Conservation (phyloP, 768 basidiomycete species). For the Kwoniella pini region DNA sequence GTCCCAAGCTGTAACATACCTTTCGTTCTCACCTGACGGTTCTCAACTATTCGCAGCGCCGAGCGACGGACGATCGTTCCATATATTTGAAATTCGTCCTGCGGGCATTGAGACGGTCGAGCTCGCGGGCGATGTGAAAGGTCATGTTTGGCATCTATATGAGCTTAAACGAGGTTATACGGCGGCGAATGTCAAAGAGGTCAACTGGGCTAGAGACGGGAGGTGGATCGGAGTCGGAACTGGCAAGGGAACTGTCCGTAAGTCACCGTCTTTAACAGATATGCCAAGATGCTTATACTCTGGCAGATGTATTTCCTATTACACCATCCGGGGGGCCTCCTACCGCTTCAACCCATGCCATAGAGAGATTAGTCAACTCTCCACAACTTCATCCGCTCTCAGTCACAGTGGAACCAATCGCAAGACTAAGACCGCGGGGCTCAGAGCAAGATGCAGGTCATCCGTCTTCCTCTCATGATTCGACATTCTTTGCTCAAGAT, state of each 20-base stretch:
- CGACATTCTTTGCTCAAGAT: neutral
- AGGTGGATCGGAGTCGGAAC: slow-evolving; percentile 73
- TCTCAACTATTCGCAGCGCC: slow-evolving; percentile 38
- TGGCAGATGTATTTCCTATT: slow-evolving; percentile 69
- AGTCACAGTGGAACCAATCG: slow-evolving; percentile 63
- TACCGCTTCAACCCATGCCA: slow-evolving; percentile 58
- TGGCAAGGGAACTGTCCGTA: slow-evolving; percentile 54
- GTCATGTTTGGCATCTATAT: slow-evolving; percentile 62
- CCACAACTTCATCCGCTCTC: slow-evolving; percentile 61
- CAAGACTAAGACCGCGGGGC: slow-evolving; percentile 57
- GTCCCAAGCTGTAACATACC: slow-evolving; percentile 13
- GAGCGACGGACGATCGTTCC: slow-evolving; percentile 35
- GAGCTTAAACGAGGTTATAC: slow-evolving; percentile 71
- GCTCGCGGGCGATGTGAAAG: slow-evolving; percentile 17
- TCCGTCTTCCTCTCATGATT: slow-evolving; percentile 27
- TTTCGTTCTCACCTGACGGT: slow-evolving; percentile 39
- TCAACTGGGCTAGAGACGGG: slow-evolving; percentile 64
- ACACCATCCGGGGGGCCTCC: slow-evolving; percentile 74
- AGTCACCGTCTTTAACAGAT: slow-evolving; percentile 21
- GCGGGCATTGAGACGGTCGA: slow-evolving; percentile 6
- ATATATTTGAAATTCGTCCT: slow-evolving; percentile 42
- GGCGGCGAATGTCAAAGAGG: slow-evolving; percentile 63
- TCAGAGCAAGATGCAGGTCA: slow-evolving; percentile 44
- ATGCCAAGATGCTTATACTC: slow-evolving; percentile 15
- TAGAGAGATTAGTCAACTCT: slow-evolving; percentile 62